Conservation (phyloP, 116 monocot species). For the Posidonia oceanica region DNA sequence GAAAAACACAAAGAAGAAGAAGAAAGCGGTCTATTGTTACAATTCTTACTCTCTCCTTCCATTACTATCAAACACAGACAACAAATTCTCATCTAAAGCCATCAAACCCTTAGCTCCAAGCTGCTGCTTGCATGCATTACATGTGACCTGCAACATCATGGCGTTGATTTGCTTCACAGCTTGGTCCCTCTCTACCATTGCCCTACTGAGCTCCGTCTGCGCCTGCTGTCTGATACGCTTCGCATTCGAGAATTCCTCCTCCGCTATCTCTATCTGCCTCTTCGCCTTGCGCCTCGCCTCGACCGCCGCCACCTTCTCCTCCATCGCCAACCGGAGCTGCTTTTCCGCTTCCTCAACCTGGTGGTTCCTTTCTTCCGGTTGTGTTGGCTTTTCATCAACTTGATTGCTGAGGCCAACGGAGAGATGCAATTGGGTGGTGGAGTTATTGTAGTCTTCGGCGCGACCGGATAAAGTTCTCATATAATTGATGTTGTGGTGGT, state of each 20-base stretch:
- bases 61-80: neutral
- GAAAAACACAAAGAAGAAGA: neutral
- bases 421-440: slow-evolving; percentile 30
- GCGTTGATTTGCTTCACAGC: slow-evolving; percentile 51
- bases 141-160: slow-evolving; percentile 55
- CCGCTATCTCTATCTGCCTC: slow-evolving; percentile 48
- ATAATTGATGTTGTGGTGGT: no score
- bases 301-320: slow-evolving; percentile 27
- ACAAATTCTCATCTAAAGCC: slow-evolving; percentile 14
- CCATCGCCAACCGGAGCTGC: neutral
- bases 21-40: neutral
- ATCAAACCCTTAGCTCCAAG: slow-evolving; percentile 9
- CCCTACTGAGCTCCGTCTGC: slow-evolving; percentile 55
- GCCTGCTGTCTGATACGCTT: slow-evolving; percentile 56
- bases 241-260: slow-evolving; percentile 61
- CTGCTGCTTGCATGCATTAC: slow-evolving; percentile 44
- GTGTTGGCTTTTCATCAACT: neutral
- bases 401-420: slow-evolving; percentile 22
- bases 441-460: no score
- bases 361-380: neutral
- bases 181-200: slow-evolving; percentile 46
- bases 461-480: no score
- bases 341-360: slow-evolving; percentile 20
- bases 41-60: neutral
- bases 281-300: slow-evolving; percentile 41